Percentiles rank a stretch among this genome's conserved stretches.
phyloP scores from a whole-genome alignment of 169 alveolate genomes.

The Theileria annulata region DNA sequence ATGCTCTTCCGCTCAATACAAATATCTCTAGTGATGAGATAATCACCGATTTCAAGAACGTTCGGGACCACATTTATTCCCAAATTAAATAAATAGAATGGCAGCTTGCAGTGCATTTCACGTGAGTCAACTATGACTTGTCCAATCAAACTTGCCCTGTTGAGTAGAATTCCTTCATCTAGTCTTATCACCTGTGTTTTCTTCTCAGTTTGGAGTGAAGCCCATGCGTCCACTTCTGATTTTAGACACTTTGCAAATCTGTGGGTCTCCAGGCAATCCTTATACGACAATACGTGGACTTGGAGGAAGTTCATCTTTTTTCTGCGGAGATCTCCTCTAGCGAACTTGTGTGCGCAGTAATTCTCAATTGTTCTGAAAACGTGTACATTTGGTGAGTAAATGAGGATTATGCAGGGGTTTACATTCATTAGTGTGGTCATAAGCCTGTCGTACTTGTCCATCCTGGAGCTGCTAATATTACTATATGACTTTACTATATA shows the following conservation, averaged over 20 bases:
- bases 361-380: conserved; percentile 64
- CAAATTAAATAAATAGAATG: conserved; percentile 76
- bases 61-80: conserved; percentile 79
- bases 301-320: conserved; percentile 16
- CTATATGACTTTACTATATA: neutral
- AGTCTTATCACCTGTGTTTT: conserved; percentile 33
- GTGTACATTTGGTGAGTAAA: conserved; percentile 52
- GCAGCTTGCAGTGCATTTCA: conserved; percentile 78
- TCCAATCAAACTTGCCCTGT: neutral
- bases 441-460: conserved; percentile 19
- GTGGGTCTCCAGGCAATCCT: conserved; percentile 62
- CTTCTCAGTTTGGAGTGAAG: conserved; percentile 39
- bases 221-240: conserved; percentile 57
- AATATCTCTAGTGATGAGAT: conserved; percentile 79
- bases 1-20: conserved; percentile 84
- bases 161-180: conserved; percentile 49
- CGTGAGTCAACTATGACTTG: conserved; percentile 78
- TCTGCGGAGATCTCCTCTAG: neutral
- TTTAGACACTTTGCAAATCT: conserved; percentile 44
- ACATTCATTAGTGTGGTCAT: conserved; percentile 24
- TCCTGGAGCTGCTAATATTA: neutral
- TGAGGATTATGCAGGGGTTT: conserved; percentile 44
- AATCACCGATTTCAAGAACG: conserved; percentile 81
- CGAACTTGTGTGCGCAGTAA: conserved; percentile 48
- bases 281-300: conserved; percentile 53